Evolutionary conservation across 345 rosid genomes (phyloP).

Genomic region (Citrus cavaleriei): DNA sequence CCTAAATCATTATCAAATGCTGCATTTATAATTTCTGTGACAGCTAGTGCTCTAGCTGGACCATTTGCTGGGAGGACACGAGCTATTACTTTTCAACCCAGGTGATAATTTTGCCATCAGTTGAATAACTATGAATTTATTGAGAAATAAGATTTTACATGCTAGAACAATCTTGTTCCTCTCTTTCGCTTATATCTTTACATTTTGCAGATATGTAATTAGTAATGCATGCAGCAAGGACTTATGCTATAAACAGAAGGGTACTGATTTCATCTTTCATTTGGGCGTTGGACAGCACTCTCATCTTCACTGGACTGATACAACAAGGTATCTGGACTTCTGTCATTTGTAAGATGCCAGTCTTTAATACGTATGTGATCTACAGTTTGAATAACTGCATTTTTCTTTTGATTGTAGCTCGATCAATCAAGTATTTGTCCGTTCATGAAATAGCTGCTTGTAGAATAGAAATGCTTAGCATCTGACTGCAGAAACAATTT

Average conservation of each 20-base stretch:
- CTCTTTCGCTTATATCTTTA: not conserved
- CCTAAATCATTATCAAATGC: constrained; percentile 62
- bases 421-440: not conserved
- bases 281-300: constrained; percentile 73
- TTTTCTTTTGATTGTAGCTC: not conserved
- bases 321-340: constrained; percentile 49
- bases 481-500: not conserved
- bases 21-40: constrained; percentile 71
- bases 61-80: constrained; percentile 69
- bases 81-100: constrained; percentile 87
- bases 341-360: not conserved
- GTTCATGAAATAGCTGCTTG: not conserved
- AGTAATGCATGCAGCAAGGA: constrained; percentile 84
- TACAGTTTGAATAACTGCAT: not conserved
- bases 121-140: not conserved
- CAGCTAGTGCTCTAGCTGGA: constrained; percentile 62
- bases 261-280: constrained; percentile 58
- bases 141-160: not conserved
- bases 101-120: constrained; percentile 29
- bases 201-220: constrained; percentile 66
- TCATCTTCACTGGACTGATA: constrained; percentile 85
- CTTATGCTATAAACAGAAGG: constrained; percentile 81
- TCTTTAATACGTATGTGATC: not conserved
- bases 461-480: not conserved
- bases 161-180: not conserved